A percentile compares a stretch with the other conserved stretches of the same genome.
Evolutionary conservation across 495 filamentous ascomycete genomes (phyloP).

Genomic region (Aspergillus cavernicola): DNA sequence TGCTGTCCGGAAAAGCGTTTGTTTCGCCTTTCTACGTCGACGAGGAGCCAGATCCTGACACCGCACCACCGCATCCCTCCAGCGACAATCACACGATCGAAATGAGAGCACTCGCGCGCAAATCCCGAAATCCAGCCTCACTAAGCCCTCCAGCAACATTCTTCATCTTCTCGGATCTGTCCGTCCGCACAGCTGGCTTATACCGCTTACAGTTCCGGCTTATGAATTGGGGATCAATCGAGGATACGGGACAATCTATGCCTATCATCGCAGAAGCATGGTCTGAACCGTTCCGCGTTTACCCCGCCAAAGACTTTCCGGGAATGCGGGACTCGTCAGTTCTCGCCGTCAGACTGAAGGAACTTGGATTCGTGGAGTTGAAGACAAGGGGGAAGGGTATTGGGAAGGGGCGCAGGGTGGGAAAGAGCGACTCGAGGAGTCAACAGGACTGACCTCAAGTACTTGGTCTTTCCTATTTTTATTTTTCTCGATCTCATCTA

Average conservation of each 20-base stretch:
- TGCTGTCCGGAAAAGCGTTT: conserved; percentile 41
- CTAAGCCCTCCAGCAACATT: conserved; percentile 60
- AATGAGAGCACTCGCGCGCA: not conserved
- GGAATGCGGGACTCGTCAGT: conserved; percentile 68
- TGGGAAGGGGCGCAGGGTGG: conserved; percentile 35
- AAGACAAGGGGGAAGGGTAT: conserved; percentile 44
- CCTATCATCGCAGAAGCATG: conserved; percentile 63
- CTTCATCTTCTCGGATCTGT: conserved; percentile 94
- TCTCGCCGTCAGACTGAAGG: conserved; percentile 38
- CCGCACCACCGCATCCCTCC: conserved; percentile 63
- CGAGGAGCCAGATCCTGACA: conserved; percentile 44
- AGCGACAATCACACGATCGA: conserved; percentile 15
- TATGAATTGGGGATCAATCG: conserved; percentile 57
- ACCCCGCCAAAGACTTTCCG: conserved; percentile 94
- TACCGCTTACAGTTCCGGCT: conserved; percentile 86
- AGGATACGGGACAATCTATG: conserved; percentile 54
- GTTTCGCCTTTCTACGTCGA: conserved; percentile 40
- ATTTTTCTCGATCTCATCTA: not conserved
- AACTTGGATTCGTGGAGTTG: conserved; percentile 44
- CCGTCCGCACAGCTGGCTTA: conserved; percentile 78
- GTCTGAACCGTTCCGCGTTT: conserved; percentile 82
- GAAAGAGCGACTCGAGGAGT: conserved; percentile 6
- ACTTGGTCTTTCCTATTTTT: not conserved
- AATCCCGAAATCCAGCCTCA: conserved; percentile 5
- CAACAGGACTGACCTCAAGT: not conserved